Percentiles rank a stretch among this genome's conserved stretches.
phyloP scores from a whole-genome alignment of 2,329 filamentous ascomycete genomes.

The Orbilia oligospora region DNA sequence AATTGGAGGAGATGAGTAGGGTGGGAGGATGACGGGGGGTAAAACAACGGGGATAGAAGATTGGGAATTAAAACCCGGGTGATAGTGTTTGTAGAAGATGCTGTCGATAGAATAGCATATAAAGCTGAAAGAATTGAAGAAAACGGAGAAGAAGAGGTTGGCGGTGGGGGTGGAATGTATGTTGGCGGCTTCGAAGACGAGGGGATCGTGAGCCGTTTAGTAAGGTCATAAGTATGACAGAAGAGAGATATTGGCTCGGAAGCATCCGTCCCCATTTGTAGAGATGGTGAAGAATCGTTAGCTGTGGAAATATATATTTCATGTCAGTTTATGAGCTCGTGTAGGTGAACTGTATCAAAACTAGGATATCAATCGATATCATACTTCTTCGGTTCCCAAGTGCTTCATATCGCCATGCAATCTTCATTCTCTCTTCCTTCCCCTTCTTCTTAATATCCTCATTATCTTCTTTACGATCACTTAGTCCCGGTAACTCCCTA shows the following conservation, averaged over 20 bases:
- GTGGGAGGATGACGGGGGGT: conserved; percentile 77
- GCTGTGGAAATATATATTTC: conserved; percentile 13
- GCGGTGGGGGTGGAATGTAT: conserved; percentile 70
- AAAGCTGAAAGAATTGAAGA: conserved; percentile 75
- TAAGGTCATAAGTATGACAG: conserved; percentile 81
- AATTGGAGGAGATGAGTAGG: conserved; percentile 84
- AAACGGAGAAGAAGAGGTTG: conserved; percentile 70
- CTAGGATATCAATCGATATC: conserved; percentile 66
- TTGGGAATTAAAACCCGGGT: conserved; percentile 89
- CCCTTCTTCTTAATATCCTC: conserved; percentile 64
- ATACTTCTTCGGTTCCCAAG: conserved; percentile 75
- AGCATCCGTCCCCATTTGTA: conserved; percentile 21
- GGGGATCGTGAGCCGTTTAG: conserved; percentile 75
- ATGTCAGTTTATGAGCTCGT: neutral
- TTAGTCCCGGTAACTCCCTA: conserved; percentile 79
- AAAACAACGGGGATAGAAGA: conserved; percentile 87
- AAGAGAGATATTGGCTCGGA: conserved; percentile 68
- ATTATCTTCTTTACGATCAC: conserved; percentile 68
- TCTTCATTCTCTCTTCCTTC: conserved; percentile 87
- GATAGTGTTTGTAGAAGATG: conserved; percentile 73
- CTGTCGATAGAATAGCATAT: conserved; percentile 72
- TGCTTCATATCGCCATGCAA: conserved; percentile 96
- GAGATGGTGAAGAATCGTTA: conserved; percentile 19
- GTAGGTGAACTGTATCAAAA: neutral
- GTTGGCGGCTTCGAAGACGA: conserved; percentile 70